Conservation (phyloP, 345 rosid species). For the Salix purpurea region DNA sequence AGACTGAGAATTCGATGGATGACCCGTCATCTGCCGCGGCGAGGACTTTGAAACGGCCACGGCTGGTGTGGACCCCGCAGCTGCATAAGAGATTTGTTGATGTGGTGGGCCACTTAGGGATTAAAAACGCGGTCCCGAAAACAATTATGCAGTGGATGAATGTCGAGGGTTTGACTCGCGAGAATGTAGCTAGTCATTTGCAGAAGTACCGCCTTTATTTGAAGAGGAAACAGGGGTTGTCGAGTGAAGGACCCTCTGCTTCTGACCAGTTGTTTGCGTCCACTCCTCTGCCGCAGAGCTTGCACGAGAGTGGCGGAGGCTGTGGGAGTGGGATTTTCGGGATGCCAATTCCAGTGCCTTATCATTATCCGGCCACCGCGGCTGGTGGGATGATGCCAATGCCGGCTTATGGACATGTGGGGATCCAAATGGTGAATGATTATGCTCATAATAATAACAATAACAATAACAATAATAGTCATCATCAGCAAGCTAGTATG, state of each 20-base stretch:
- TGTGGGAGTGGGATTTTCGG: conserved; percentile 33
- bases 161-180: conserved; percentile 88
- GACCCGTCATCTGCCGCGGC: conserved; percentile 44
- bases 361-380: conserved; percentile 10
- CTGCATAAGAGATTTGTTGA: conserved; percentile 95
- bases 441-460: background rate
- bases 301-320: conserved; percentile 34
- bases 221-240: conserved; percentile 82
- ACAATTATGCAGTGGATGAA: conserved; percentile 99
- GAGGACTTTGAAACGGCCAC: conserved; percentile 62
- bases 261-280: conserved; percentile 79
- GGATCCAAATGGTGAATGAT: conserved; percentile 40
- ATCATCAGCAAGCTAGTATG: background rate
- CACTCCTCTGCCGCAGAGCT: conserved; percentile 65
- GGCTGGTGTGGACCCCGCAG: conserved; percentile 97
- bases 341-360: conserved; percentile 42
- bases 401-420: conserved; percentile 65
- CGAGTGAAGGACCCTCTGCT: conserved; percentile 40
- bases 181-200: conserved; percentile 91
- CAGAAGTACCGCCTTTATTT: conserved; percentile 89
- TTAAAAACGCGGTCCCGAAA: conserved; percentile 93
- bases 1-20: conserved; percentile 44
- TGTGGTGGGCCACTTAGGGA: conserved; percentile 80
- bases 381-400: conserved; percentile 47
- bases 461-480: background rate